Conservation (phyloP, 108 stramenopile species). For the Asterionellopsis glacialis region DNA sequence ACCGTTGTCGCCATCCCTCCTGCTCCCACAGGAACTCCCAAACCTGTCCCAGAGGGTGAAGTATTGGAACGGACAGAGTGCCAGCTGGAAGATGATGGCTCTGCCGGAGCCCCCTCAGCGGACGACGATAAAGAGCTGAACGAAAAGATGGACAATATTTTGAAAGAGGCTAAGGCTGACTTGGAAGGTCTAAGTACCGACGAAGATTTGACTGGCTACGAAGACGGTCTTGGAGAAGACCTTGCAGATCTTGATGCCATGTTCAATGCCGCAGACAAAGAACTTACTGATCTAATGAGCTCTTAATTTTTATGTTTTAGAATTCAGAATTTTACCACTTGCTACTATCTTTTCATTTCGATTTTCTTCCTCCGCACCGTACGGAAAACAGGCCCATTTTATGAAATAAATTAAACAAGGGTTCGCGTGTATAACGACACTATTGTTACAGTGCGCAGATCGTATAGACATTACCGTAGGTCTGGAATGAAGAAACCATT, state of each 20-base stretch:
- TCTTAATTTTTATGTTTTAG: conserved; percentile 21
- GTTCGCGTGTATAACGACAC: too few relatives aligned
- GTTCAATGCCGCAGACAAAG: conserved; percentile 77
- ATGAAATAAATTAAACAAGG: too few relatives aligned
- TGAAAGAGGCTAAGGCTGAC: conserved; percentile 68
- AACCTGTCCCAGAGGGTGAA: conserved; percentile 53
- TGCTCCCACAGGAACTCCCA: conserved; percentile 15
- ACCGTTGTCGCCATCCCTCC: background rate
- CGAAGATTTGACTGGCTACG: conserved; percentile 21
- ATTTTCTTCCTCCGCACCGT: too few relatives aligned
- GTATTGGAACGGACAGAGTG: conserved; percentile 47
- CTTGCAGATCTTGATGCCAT: conserved; percentile 83
- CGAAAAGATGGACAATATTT: conserved; percentile 54
- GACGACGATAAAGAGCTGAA: conserved; percentile 39
- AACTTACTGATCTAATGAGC: conserved; percentile 72
- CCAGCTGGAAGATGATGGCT: conserved; percentile 39
- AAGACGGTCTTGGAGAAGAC: conserved; percentile 19
- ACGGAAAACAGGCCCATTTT: too few relatives aligned
- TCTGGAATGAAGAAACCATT: too few relatives aligned
- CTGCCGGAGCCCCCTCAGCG: conserved; percentile 11
- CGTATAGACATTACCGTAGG: too few relatives aligned
- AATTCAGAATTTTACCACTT: too few relatives aligned
- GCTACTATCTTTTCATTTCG: too few relatives aligned
- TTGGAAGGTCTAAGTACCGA: conserved; percentile 48
- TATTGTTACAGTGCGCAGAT: too few relatives aligned